A percentile compares a stretch with the other conserved stretches of the same genome.
Conservation (phyloP, 192 early-diverging fungal genomes). For the Coemansia sp. region DNA sequence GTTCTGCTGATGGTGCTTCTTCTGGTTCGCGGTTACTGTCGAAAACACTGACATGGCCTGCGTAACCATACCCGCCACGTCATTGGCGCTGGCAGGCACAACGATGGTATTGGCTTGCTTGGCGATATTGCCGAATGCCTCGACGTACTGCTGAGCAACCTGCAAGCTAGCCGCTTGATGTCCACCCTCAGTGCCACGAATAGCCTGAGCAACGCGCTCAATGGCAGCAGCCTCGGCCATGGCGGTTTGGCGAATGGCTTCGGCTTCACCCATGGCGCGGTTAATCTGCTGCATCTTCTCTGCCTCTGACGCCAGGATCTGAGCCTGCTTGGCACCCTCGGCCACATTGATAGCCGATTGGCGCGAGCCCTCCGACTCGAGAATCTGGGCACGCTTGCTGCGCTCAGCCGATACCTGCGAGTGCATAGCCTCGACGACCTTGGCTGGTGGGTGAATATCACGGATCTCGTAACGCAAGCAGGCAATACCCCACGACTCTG, state of each 20-base stretch:
- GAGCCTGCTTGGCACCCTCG: slow-evolving; percentile 88
- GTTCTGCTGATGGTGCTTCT: neutral
- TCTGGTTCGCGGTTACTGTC: slow-evolving; percentile 32
- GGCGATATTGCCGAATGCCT: slow-evolving; percentile 87
- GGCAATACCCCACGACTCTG: slow-evolving; percentile 93
- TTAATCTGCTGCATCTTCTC: slow-evolving; percentile 87
- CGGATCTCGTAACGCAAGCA: slow-evolving; percentile 96
- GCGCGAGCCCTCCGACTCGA: slow-evolving; percentile 76
- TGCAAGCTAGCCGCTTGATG: slow-evolving; percentile 84
- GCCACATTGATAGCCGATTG: slow-evolving; percentile 98
- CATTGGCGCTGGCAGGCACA: slow-evolving; percentile 78
- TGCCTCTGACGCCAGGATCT: slow-evolving; percentile 95
- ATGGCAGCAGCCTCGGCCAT: slow-evolving; percentile 80
- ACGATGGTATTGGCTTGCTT: slow-evolving; percentile 91
- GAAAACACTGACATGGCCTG: slow-evolving; percentile 63
- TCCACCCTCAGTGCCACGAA: slow-evolving; percentile 61
- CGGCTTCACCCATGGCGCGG: slow-evolving; percentile 82
- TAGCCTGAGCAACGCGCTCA: slow-evolving; percentile 74
- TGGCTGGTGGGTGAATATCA: slow-evolving; percentile 92
- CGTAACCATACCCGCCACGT: slow-evolving; percentile 86
- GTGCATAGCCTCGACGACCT: slow-evolving; percentile 96
- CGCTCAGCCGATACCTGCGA: slow-evolving; percentile 96
- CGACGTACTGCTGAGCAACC: slow-evolving; percentile 96
- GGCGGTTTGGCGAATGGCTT: slow-evolving; percentile 83
- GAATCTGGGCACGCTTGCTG: slow-evolving; percentile 93